Base-by-base conservation (phyloP, 768 basidiomycete species). In the Mycena latifolia region DNA sequence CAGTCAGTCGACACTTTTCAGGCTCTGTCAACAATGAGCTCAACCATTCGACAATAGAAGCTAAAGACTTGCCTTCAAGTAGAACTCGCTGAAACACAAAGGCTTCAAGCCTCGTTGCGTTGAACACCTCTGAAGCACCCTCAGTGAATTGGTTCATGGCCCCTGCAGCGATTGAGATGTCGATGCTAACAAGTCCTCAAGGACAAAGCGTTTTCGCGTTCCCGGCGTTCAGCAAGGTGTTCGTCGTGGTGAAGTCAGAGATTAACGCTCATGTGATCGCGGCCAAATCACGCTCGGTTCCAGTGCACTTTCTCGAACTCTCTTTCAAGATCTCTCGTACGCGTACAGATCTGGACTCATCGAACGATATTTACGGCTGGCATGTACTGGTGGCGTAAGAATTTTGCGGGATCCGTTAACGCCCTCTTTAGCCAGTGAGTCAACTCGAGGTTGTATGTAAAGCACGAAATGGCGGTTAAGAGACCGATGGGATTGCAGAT, bases 1-100 rank as follows among this genome's bases (percentile, higher is more conserved):
- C 79, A 46, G 84, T 88, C 35, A 93, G 65, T 29, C 73, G 64
- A 60, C 69, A 71, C 33, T 71, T 66, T 52, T 74, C 71, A 11
- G 73, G 73, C 53, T 74, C 73, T 74, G 45, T 28, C 1, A 53
- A 56, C 27, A 18, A 43, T 39, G 8, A 4, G 17, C 9, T 31
- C n/a, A n/a, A 22, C 31, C 9, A 54, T n/a, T 9, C 15, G n/a
- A 33, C 31, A 25, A 31, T 12, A 17, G 22, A 24, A 53, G 7
- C 3, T 29, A 43, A 27, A 9, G 25, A 24, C 69, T 29, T 52
- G 65, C 69, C 69, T 60, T 70, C 55, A 24, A 70, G 69, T 7
- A 70, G 61, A 45, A 70, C 58, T 41, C 65, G 64, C 37, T 66
- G 65, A 35, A 70, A 66, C 47, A 60, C 58, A 35, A 69, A 69